Conservation (phyloP, 805 yeast genomes). For the Starmera dryadoides region DNA sequence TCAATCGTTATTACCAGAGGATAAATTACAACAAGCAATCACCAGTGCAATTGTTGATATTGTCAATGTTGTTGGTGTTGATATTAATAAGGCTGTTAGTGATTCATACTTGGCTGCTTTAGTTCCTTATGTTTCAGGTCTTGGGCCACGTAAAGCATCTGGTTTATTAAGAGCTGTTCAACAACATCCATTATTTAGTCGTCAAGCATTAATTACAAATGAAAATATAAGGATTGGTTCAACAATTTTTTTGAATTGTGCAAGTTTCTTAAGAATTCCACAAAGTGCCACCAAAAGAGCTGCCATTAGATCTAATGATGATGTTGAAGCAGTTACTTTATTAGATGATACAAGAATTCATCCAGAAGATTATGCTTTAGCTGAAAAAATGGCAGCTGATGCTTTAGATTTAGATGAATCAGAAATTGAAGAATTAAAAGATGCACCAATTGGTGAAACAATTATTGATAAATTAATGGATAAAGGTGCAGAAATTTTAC, state of each 20-base stretch:
- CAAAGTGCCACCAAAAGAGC: slow-evolving; percentile 39
- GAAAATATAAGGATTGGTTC: slow-evolving; percentile 60
- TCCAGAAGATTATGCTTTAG: slow-evolving; percentile 95
- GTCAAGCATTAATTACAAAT: slow-evolving; percentile 80
- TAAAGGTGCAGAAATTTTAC: slow-evolving; percentile 64
- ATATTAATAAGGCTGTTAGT: slow-evolving; percentile 82
- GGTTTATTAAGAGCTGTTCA: slow-evolving; percentile 80
- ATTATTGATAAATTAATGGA: slow-evolving; percentile 54
- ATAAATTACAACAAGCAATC: slow-evolving; percentile 54
- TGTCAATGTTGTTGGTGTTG: slow-evolving; percentile 87
- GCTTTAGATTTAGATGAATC: slow-evolving; percentile 95
- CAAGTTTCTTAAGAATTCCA: slow-evolving; percentile 80
- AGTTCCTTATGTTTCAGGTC: slow-evolving; percentile 78
- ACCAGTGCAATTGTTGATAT: slow-evolving; percentile 85
- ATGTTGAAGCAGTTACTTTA: slow-evolving; percentile 59
- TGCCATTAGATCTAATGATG: slow-evolving; percentile 24
- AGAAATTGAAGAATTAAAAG: slow-evolving; percentile 72
- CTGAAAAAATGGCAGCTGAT: slow-evolving; percentile 96
- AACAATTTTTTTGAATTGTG: slow-evolving; percentile 82
- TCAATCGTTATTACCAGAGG: slow-evolving; percentile 65
- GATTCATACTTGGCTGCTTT: slow-evolving; percentile 64
- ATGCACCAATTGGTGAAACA: slow-evolving; percentile 65
- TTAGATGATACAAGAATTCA: slow-evolving; percentile 95
- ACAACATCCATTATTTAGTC: slow-evolving; percentile 52
- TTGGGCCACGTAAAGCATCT: slow-evolving; percentile 92